Conservation (phyloP, 352 stramenopile species). For the Phytophthora citricola region DNA sequence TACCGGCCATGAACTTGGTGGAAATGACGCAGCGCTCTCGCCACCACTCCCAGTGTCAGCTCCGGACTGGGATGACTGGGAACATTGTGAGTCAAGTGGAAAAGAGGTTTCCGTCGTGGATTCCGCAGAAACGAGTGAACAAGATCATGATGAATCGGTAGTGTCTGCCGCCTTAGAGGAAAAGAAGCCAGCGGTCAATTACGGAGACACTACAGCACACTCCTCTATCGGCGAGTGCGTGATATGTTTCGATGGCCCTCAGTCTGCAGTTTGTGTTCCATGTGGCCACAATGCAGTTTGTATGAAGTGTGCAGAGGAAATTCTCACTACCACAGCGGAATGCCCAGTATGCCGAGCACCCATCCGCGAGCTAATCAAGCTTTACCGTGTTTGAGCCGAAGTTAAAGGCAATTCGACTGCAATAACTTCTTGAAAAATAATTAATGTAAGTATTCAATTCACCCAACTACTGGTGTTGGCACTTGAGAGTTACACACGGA, state of each 20-base stretch:
- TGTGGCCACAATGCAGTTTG: conserved; percentile 87
- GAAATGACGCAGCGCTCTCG: conserved; percentile 9
- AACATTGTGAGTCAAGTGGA: conserved; percentile 12
- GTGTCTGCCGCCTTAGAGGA: conserved; percentile 8
- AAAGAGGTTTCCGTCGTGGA: conserved; percentile 1
- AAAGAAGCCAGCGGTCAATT: conserved; percentile 42
- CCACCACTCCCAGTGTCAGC: conserved; percentile 47
- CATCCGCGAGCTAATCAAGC: conserved; percentile 82
- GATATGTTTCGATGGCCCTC: conserved; percentile 79
- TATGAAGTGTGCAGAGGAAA: conserved; percentile 78
- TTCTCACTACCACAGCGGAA: conserved; percentile 61
- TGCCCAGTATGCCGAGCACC: conserved; percentile 75
- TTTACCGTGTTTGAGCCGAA: conserved; percentile 69
- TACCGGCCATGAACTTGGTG: conserved; percentile 5
- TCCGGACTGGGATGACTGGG: conserved; percentile 52
- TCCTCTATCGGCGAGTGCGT: conserved; percentile 76
- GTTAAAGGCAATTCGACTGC: neutral
- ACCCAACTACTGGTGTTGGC: neutral
- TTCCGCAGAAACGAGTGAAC: conserved; percentile 8
- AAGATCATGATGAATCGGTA: conserved; percentile 5
- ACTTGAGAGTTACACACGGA: conserved; percentile 54
- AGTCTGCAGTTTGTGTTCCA: conserved; percentile 79
- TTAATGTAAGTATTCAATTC: conserved; percentile 12
- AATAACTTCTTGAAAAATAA: conserved; percentile 5
- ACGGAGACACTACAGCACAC: conserved; percentile 39